Conservation (phyloP, 1,284 basidiomycete species). For the Irpex lacteus region DNA sequence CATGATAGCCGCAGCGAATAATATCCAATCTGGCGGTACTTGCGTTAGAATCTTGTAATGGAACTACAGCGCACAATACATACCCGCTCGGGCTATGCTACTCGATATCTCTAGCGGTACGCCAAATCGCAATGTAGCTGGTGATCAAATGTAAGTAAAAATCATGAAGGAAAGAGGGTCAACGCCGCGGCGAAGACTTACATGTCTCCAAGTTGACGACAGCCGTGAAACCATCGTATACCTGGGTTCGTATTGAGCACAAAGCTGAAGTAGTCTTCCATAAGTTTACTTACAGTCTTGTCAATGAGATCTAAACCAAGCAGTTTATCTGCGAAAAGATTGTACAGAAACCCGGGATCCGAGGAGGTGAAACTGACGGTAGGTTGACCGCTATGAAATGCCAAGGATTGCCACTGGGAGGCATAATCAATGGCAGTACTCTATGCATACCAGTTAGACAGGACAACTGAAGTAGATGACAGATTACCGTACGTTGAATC, state of each 20-base stretch:
- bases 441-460: background rate
- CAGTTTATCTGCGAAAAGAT: constrained; percentile 62
- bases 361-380: background rate
- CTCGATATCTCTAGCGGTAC: background rate
- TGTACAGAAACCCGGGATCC: constrained; percentile 44
- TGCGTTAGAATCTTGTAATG: background rate
- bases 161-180: background rate
- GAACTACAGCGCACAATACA: background rate
- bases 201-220: background rate
- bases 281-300: constrained; percentile 16
- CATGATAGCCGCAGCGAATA: constrained; percentile 23
- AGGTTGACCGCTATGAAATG: background rate
- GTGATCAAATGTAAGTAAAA: background rate
- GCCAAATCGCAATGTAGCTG: background rate
- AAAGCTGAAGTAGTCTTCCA: no score
- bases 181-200: background rate
- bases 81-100: background rate
- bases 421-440: background rate
- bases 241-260: background rate
- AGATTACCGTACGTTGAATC: constrained; percentile 47
- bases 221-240: background rate
- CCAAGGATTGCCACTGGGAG: background rate
- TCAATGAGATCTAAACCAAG: constrained; percentile 30
- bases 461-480: background rate
- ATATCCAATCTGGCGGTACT: constrained; percentile 21